Evolutionary conservation across 2,329 filamentous ascomycete genomes (phyloP), one percentile per base, ranked within the genome.

Genomic region (Didymella lethalis): DNA sequence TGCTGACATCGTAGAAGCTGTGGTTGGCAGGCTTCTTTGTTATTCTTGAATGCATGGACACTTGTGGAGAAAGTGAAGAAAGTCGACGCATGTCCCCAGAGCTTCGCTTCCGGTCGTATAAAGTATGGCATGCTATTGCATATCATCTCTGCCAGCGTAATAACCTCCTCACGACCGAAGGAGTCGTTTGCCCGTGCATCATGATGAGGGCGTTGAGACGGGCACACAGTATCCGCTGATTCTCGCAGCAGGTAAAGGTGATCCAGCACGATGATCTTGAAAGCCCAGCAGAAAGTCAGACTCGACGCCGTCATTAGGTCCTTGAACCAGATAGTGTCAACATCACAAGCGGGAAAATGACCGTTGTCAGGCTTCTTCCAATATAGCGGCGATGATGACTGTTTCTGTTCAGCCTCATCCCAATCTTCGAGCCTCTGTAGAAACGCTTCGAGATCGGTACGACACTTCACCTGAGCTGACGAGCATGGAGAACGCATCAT

Each of bases 61-160:
- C 23, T 25, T 14, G 47, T 49, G 1, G 10, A n/a, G 36, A 40
- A 28, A 3, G 47, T 40, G 26, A 40, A 40, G n/a, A 20, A 40
- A 2, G 47, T 40, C 7, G 47, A 48, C 1, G 23, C n/a, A 4
- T 34, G 47, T 5, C 34, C 47, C 25, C 18, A 40, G 26, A 49
- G 23, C 16, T 49, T 49, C 34, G 14, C 29, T 25, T 49, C 47
- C 10, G 47, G 47, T 14, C 36, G 47, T 25, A 49, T 18, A 1
- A 20, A 26, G 34, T 28, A 49, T 14, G 23, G 7, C 47, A 49
- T 49, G 47, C 47, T 40, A 25, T 49, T 38, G 14, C 34, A 31
- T 4, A 49, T 49, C 47, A 28, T 29, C 11, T 20, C 47, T 28
- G 47, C 34, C 7, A 49, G 26, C 16, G 8, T 14, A 2, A 29